These are phyloP conservation scores for Eragrostis tef DNA, from an alignment of 202 grass and related monocot genomes.

Conservation along the genomic window DNA sequence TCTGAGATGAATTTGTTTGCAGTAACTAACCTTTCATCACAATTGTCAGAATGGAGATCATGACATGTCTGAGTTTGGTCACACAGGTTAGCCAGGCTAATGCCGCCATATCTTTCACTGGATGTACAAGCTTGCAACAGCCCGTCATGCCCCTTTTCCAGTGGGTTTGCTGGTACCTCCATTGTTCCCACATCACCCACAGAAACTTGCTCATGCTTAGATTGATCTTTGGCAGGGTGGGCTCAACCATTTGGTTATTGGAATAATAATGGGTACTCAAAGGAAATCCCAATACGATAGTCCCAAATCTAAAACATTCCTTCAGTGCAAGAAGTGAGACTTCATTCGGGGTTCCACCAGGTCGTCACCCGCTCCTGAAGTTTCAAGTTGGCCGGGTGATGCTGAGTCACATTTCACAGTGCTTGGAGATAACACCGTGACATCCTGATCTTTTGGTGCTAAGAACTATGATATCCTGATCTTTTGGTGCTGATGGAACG, in stretches of 20 bases:
- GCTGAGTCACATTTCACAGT: constrained; percentile 45
- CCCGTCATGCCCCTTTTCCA: constrained; percentile 36
- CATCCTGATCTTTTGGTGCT: constrained; percentile 82
- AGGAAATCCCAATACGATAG: constrained; percentile 62
- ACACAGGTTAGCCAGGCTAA: constrained; percentile 2
- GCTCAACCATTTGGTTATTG: constrained; percentile 32
- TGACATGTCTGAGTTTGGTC: neutral
- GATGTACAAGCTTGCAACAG: constrained; percentile 35
- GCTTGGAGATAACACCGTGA: constrained; percentile 55
- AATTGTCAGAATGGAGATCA: constrained; percentile 36
- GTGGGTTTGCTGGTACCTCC: constrained; percentile 28
- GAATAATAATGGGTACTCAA: constrained; percentile 39
- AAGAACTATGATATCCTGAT: constrained; percentile 64
- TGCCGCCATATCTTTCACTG: constrained; percentile 24
- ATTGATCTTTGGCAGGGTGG: constrained; percentile 19
- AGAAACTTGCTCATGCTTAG: constrained; percentile 31
- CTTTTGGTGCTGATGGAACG: constrained; percentile 37
- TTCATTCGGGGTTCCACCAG: constrained; percentile 28
- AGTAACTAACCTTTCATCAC: constrained; percentile 19
- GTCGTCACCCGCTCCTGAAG: constrained; percentile 43
- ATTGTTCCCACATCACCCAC: constrained; percentile 38
- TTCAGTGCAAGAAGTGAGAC: constrained; percentile 46
- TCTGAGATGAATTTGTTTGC: neutral
- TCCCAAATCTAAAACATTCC: constrained; percentile 54
- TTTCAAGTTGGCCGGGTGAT: constrained; percentile 28